Base-by-base conservation (phyloP, 1,139 yeast species). In the Saccharomyces hybrid region DNA sequence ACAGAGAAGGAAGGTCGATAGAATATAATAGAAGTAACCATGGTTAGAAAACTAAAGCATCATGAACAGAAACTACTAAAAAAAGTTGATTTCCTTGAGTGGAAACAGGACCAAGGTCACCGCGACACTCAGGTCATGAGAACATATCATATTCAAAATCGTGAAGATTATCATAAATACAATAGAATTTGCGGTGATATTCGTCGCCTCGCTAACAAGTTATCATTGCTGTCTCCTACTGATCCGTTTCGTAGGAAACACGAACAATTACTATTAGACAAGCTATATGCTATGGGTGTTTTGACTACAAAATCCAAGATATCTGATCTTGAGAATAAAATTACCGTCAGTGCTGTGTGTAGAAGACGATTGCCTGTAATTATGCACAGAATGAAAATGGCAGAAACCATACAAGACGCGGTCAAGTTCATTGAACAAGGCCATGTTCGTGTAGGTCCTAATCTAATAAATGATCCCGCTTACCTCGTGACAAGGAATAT, bases 51-150 rank as follows among this genome's bases (percentile, higher is more conserved):
- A 65, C 80, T 93, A 60, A 95, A 93, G 71, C 90, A 88, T 75
- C 99, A 93, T 73, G 99, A 93, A 79, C 85, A 88, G 78, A 91
- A 90, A 75, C 82, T 93, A 68, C 81, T 93, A 66, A 91, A 88
- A 77, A 95, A 93, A 73, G 98, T 93, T 57, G 98, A 93, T 71
- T 89, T 95, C 75, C 87, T 90, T 54, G 96, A 93, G 72, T 95
- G 98, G 97, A 93, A 93, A 71, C 96, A 90, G 68, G 99, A 93
- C 71, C 86, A 86, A 57, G 91, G 95, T 42, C 99, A 95, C 70
- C 78, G 99, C 60, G 99, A 93, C 66, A 85, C 96, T 38, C 95
- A 88, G 71, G 96, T 95, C 48, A 93, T 93, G 96, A 80, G 95
- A 65, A 87, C 89, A 53, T 95, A 91, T 72, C 97, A 91, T 70